Percentiles rank a stretch among this genome's conserved stretches.
phyloP scores from a whole-genome alignment of 495 filamentous ascomycete genomes.

The Podospora pseudocomata region DNA sequence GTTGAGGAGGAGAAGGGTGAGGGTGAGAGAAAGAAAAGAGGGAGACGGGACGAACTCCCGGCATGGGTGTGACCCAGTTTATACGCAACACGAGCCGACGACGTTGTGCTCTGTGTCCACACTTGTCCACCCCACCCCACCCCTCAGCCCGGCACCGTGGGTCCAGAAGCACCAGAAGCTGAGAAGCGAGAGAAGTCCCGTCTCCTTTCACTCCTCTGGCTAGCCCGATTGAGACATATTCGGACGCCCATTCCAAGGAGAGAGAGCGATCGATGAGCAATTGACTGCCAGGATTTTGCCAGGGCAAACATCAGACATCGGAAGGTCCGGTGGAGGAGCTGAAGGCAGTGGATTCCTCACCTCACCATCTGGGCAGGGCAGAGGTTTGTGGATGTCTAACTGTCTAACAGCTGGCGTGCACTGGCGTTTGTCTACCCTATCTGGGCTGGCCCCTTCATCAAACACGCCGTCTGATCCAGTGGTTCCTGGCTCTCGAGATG shows the following conservation, averaged over 20 bases:
- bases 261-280: too few species aligned
- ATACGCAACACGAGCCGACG: background rate
- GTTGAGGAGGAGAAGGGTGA: slow-evolving; percentile 8
- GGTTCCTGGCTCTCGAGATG: background rate
- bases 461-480: background rate
- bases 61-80: slow-evolving; percentile 3
- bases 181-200: background rate
- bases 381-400: background rate
- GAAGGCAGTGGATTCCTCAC: background rate
- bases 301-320: background rate
- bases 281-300: too few species aligned
- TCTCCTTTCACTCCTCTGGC: background rate
- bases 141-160: background rate
- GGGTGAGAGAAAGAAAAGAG: background rate
- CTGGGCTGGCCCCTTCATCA: slow-evolving; percentile 2
- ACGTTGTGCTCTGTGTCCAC: background rate
- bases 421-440: background rate
- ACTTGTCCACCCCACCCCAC: background rate
- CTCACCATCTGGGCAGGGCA: background rate
- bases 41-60: background rate
- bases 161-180: background rate
- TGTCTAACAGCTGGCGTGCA: slow-evolving; percentile 8
- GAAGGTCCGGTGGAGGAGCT: background rate
- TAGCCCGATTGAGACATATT: slow-evolving; percentile 1
- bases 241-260: slow-evolving; percentile 1